Evolutionary conservation across 2,329 filamentous ascomycete genomes (phyloP).

Genomic region (Clonostachys sp.): DNA sequence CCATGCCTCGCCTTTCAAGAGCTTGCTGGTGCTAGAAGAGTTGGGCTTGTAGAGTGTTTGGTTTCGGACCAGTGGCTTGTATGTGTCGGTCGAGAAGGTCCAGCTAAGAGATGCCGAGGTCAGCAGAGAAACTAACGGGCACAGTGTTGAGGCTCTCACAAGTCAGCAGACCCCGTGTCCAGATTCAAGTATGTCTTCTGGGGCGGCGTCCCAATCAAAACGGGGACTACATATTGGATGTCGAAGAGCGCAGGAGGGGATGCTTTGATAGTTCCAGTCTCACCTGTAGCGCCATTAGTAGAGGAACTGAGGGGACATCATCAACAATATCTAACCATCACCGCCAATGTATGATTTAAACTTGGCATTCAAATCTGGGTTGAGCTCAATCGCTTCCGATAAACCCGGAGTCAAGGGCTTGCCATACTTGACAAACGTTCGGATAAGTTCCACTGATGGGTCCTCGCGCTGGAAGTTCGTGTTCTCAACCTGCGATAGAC

Average conservation of each 20-base stretch:
- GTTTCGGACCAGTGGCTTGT: conserved; percentile 36
- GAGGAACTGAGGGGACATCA: too few relatives aligned
- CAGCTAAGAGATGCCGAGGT: conserved; percentile 38
- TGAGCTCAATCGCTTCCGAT: conserved; percentile 11
- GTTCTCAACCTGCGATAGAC: conserved; percentile 15
- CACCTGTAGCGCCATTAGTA: too few relatives aligned
- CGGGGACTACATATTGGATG: conserved; percentile 54
- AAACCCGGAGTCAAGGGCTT: conserved; percentile 18
- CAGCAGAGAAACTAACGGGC: not conserved
- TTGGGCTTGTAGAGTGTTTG: conserved; percentile 54
- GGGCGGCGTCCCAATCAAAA: conserved; percentile 53
- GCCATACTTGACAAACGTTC: conserved; percentile 30
- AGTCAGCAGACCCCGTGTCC: conserved; percentile 58
- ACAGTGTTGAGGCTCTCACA: conserved; percentile 16
- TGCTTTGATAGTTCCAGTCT: conserved; percentile 14
- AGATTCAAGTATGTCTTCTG: conserved; percentile 63
- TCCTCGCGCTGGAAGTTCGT: conserved; percentile 21
- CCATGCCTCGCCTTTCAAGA: conserved; percentile 42
- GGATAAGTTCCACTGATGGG: conserved; percentile 17
- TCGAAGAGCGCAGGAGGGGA: conserved; percentile 34
- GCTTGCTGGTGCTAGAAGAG: conserved; percentile 32
- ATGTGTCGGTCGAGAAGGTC: conserved; percentile 60
- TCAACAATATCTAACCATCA: not conserved
- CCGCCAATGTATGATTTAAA: conserved; percentile 4
- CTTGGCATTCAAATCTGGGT: conserved; percentile 14